Evolutionary conservation across 2,329 filamentous ascomycete species (phyloP).

Genomic region (Hymenoscyphus albidus): DNA sequence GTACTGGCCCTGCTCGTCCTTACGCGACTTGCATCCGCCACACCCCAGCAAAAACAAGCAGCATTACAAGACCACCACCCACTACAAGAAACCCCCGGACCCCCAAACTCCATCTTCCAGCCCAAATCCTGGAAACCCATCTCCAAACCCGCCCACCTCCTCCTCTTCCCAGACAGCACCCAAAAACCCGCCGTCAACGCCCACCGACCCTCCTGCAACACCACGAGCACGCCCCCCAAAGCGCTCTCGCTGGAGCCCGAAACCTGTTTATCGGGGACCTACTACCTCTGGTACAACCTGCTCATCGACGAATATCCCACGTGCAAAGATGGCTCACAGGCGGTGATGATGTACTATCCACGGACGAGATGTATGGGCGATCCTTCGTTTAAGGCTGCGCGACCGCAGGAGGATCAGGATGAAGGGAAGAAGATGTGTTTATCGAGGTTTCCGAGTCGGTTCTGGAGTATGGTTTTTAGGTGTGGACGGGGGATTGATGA

Average conservation of each 20-base stretch:
- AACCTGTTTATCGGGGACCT: not conserved
- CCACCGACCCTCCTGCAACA: not conserved
- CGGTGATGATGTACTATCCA: not conserved
- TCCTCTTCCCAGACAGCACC: not conserved
- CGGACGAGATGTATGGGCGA: not conserved
- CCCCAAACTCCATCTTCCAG: not conserved
- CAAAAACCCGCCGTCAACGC: not conserved
- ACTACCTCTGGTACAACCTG: not conserved
- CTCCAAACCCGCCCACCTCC: not conserved
- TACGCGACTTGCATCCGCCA: not conserved
- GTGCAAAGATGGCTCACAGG: not conserved
- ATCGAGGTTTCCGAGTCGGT: not conserved
- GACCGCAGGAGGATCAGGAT: not conserved
- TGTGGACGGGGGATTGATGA: not conserved
- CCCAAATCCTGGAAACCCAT: not conserved
- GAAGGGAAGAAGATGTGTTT: not conserved
- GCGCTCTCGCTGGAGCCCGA: not conserved
- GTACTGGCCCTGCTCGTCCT: not conserved
- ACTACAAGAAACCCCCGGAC: not conserved
- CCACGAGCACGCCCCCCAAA: not conserved
- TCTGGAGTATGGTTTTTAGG: not conserved
- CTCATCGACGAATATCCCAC: not conserved
- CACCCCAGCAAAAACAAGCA: not conserved
- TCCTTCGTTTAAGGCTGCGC: not conserved
- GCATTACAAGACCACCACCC: not conserved